Evolutionary conservation across 768 basidiomycete genomes (phyloP), one percentile per base, ranked within the genome.

Genomic region (Termitomyces sp.): DNA sequence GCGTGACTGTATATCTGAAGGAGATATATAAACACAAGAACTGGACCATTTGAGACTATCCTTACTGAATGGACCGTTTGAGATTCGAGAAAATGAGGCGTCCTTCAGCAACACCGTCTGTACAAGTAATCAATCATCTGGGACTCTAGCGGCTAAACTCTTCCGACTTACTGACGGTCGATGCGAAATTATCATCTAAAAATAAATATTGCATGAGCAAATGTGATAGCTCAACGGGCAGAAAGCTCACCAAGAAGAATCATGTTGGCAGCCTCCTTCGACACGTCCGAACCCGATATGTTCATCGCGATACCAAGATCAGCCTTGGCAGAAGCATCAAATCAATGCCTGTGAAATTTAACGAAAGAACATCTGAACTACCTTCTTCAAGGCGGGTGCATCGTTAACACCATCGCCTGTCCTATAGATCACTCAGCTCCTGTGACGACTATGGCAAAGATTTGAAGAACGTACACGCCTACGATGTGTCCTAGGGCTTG

Each of bases 231-330:
- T 26, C 20, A n/a, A 26, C 6, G 54, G 40, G 18, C 13, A 59
- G 20, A 20, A 24, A n/a, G 26, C 66, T 52, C 59, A 83, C 83
- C 84, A 5, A 87, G 76, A 14, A 88, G 72, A 63, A 88, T 85
- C 85, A 88, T 87, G 67, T 88, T 83, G 2, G 86, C 86, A 3
- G 86, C 86, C 68, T 87, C 86, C 64, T 88, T 87, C 1, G 85
- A 86, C 11, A 87, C 86, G 60, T 87, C 86, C 4, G 85, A 87
- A 35, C 86, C 86, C 26, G 85, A 86, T 36, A 87, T 83, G 63
- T 87, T 87, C 86, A 88, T 88, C 0, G 86, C 85, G 63, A 87
- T 87, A 32, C 86, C 86, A 24, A 88, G 75, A 61, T 87, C 86
- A 30, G 86, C 85, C 77, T 79, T 54, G 22, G 16, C 8, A 33